phyloP scores from a whole-genome alignment of 2,329 filamentous ascomycete species.

The Lecanicillium sp. region DNA sequence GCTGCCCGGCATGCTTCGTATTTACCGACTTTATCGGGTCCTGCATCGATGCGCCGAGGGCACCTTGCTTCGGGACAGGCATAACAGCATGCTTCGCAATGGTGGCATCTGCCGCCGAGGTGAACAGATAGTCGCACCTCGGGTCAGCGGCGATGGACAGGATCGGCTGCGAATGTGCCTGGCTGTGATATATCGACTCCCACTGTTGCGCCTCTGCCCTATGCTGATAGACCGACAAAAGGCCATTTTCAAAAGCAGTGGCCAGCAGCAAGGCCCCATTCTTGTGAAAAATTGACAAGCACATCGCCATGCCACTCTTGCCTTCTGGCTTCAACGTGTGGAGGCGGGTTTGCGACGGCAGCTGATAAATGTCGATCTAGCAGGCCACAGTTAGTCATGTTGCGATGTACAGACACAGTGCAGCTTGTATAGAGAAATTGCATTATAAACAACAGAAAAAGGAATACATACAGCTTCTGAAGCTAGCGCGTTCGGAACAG shows the following conservation, averaged over 20 bases:
- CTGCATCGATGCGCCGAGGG: constrained; percentile 4
- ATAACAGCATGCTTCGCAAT: constrained; percentile 69
- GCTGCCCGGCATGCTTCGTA: constrained; percentile 87
- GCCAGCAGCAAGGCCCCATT: constrained; percentile 50
- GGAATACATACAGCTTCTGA: constrained; percentile 54
- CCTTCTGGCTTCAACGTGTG: constrained; percentile 44
- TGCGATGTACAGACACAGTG: background rate
- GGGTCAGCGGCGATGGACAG: constrained; percentile 60
- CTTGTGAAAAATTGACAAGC: constrained; percentile 54
- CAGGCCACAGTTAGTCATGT: background rate
- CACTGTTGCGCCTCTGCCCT: constrained; percentile 30
- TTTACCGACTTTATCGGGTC: constrained; percentile 55
- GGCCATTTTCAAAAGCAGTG: constrained; percentile 81
- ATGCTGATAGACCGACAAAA: constrained; percentile 56
- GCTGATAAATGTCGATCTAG: constrained; percentile 72
- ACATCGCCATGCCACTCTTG: constrained; percentile 82
- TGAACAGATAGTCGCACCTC: constrained; percentile 55
- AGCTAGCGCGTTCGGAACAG: constrained; percentile 70
- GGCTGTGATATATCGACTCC: constrained; percentile 52
- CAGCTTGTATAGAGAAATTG: constrained; percentile 4
- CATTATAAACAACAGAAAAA: too few relatives aligned
- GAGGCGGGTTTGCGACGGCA: constrained; percentile 67
- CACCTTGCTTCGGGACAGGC: constrained; percentile 11
- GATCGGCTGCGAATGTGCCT: constrained; percentile 71
- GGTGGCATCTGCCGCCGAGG: constrained; percentile 74